Base-by-base conservation (phyloP, 805 yeast species). In the Cyberlindnera euphorbiiphila region DNA sequence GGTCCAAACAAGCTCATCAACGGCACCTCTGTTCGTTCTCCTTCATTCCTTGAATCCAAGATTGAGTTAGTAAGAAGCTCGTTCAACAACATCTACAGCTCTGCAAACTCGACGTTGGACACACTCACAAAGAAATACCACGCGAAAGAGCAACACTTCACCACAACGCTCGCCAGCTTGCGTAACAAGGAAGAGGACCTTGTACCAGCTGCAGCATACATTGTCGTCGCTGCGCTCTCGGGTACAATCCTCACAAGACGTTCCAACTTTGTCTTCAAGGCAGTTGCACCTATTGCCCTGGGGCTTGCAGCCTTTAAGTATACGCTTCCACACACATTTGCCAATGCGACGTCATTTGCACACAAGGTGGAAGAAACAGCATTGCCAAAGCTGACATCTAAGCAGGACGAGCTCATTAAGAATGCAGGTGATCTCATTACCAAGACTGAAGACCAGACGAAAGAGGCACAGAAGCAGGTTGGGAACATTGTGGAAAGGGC, bases 161-260 rank as follows among this genome's bases (percentile, higher is more conserved):
- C 85, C 8, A 57, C 68, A 21, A 80, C 91, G 1, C 59, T 85
- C 9, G 69, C 88, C 19, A 68, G 68, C 12, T 68, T 87, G 47
- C 87, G 81, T 57, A 68, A 74, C 43, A 74, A 66, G 49, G 61
- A 69, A 28, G 95, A 87, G 62, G 84, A 77, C 33, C 60, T 85
- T 34, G 67, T 83, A 34, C 93, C 95, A 11, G 82, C 81, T 45
- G 61, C 78, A 4, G 60, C 85, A 21, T 87, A 85, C 56, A 68
- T 87, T 26, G 55, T 77, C 9, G 73, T 85, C 20, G 88, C 86
- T 11, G 71, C 77, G 3, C 66, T 87, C 37, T 64, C 86, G 7
- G 95, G 95, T 25, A 72, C 82, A 31, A 79, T 86, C 36, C 50
- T 79, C 34, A 76, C 93, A 2, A 82, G 94, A 52, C 76, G 80